phyloP scores from a whole-genome alignment of 805 yeast genomes.

The Candida hispaniensis region DNA sequence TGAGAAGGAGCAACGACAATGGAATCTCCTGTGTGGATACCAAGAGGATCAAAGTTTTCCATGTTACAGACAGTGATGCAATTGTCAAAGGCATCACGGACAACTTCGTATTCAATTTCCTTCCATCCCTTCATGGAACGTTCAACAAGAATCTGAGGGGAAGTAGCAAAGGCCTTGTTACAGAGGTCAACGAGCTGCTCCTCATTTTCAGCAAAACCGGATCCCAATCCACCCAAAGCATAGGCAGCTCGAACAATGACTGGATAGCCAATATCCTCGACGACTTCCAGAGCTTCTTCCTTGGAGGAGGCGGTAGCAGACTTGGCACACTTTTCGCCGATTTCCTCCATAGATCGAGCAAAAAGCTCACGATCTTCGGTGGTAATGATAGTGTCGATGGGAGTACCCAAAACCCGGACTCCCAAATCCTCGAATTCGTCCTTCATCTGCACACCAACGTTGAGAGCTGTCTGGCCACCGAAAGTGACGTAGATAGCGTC shows the following conservation, averaged over 20 bases:
- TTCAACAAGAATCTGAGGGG: conserved; percentile 94
- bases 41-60: conserved; percentile 98
- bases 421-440: conserved; percentile 89
- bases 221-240: conserved; percentile 96
- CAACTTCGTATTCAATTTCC: conserved; percentile 97
- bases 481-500: conserved; percentile 95
- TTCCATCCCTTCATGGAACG: conserved; percentile 99
- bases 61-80: conserved; percentile 98
- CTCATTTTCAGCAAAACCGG: conserved; percentile 91
- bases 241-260: conserved; percentile 95
- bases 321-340: conserved; percentile 89
- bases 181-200: conserved; percentile 73
- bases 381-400: conserved; percentile 88
- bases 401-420: conserved; percentile 94
- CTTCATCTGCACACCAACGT: conserved; percentile 90
- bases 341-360: conserved; percentile 89
- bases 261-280: conserved; percentile 81
- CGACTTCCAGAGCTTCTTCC: conserved; percentile 77
- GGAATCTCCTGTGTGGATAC: conserved; percentile 98
- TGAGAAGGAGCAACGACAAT: conserved; percentile 98
- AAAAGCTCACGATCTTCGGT: conserved; percentile 97
- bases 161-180: conserved; percentile 83
- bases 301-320: conserved; percentile 75
- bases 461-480: conserved; percentile 97
- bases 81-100: conserved; percentile 92